Conservation (phyloP, 768 basidiomycete species). For the Naganishia randhawae region DNA sequence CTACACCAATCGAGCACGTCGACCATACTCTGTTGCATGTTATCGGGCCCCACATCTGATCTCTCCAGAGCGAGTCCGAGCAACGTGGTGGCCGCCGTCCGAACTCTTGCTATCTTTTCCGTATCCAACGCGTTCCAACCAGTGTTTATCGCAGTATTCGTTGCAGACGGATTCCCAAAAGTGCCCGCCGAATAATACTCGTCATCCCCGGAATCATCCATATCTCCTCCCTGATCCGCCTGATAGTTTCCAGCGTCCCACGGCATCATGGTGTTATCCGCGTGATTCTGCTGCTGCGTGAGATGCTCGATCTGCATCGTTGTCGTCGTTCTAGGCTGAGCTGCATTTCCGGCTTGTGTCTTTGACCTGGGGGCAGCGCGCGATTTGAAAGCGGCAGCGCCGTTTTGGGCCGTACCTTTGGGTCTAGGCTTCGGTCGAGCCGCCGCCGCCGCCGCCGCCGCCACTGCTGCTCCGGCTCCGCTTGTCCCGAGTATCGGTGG, state of each 20-base stretch:
- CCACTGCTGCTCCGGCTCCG: not conserved
- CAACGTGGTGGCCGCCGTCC: constrained; percentile 9
- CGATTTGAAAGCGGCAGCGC: not conserved
- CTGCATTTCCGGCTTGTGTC: not conserved
- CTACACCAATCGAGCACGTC: constrained; percentile 11
- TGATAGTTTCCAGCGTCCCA: constrained; percentile 18
- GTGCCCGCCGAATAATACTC: constrained; percentile 2
- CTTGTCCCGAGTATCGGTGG: not conserved
- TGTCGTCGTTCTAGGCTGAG: constrained; percentile 11
- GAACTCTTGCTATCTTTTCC: constrained; percentile 11
- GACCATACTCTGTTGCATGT: constrained; percentile 12
- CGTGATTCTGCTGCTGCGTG: constrained; percentile 7
- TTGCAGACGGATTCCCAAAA: not conserved
- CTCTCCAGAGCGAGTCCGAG: constrained; percentile 8
- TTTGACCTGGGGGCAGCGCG: too few species aligned
- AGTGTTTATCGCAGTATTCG: not conserved
- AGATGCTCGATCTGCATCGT: constrained; percentile 21
- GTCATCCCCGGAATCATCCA: constrained; percentile 18
- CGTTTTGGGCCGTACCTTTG: not conserved
- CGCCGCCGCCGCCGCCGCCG: not conserved
- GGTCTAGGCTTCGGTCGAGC: not conserved
- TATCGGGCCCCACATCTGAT: constrained; percentile 16
- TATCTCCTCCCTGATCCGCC: constrained; percentile 8
- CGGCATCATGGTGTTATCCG: constrained; percentile 17
- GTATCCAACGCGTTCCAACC: constrained; percentile 3